Evolutionary conservation across 140 eudicot species (phyloP).

Genomic region (Anethum foeniculum): DNA sequence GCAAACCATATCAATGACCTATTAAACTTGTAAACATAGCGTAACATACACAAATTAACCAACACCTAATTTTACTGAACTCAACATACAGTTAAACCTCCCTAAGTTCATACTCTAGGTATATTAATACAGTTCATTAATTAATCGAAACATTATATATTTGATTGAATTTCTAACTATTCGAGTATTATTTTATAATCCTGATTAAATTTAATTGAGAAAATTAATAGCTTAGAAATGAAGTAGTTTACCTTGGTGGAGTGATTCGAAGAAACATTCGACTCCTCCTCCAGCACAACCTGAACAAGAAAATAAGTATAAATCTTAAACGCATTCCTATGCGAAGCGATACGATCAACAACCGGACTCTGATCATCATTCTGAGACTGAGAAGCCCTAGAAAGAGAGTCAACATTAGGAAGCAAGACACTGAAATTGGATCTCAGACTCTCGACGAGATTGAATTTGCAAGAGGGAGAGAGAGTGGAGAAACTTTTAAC

Average conservation of each 20-base stretch:
- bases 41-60: background rate
- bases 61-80: background rate
- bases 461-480: conserved; percentile 49
- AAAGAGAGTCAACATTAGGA: conserved; percentile 81
- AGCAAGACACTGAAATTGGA: conserved; percentile 85
- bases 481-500: conserved; percentile 44
- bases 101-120: background rate
- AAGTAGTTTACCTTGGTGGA: conserved; percentile 31
- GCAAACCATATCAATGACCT: background rate
- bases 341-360: conserved; percentile 57
- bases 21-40: background rate
- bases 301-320: conserved; percentile 74
- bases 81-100: background rate
- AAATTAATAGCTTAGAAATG: background rate
- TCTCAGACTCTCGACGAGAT: conserved; percentile 72
- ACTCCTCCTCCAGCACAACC: conserved; percentile 60
- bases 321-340: conserved; percentile 77
- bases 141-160: no score
- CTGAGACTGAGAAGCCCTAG: conserved; percentile 31
- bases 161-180: no score
- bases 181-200: background rate
- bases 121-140: no score
- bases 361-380: conserved; percentile 17
- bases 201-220: no score
- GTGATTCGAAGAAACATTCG: conserved; percentile 24